Base-by-base conservation (phyloP, 352 stramenopile species). In the Phytophthora agathidicida region DNA sequence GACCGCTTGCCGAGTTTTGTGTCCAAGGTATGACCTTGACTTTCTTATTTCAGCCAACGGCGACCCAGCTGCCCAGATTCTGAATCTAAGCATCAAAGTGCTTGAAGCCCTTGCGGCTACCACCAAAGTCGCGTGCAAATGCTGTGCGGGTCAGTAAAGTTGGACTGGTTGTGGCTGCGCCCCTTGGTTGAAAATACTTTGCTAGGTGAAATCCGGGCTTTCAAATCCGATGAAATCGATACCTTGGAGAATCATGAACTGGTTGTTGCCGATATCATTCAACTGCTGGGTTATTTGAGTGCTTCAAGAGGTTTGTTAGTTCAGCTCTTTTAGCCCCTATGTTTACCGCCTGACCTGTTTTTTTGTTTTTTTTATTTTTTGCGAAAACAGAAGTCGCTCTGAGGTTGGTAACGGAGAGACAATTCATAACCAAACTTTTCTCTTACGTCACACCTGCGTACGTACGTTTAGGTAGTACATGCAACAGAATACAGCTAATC, bases 81-180 rank as follows among this genome's bases (percentile, higher is more conserved):
- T 36, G 24, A 24, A 16, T 27, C 24, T 51, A 36, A 45, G 35
- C 23, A 24, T 46, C 19, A 26, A 51, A 17, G 9, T 62, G 7
- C 59, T 68, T 11, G 31, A 57, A 32, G 5, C 33, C 16, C 26
- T 68, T 33, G 37, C 59, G 2, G 31, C 43, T 19, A 58, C 24
- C 17, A 57, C 20, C 51, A 68, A 27, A 23, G 41, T 24, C 59
- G 59, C 22, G 19, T 50, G 17, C 59, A 68, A 49, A 61, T 68
- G 28, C 14, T 68, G 13, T 27, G 51, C 11, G 33, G 39, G 4
- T 56, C 32, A 14, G 20, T 14, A 3, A 62, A 51, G 7, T 10
- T 42, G 17, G 59, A 68, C 22, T 68, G 51, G 59, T 36, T 42
- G 13, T 68, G 59, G 59, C 13, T 68, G 2, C 17, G 19, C 3